A percentile compares a stretch with the other conserved stretches of the same genome.
These are phyloP conservation scores for Naegleria fowleri DNA, from an alignment of 208 protist species.

Conservation along the genomic window DNA sequence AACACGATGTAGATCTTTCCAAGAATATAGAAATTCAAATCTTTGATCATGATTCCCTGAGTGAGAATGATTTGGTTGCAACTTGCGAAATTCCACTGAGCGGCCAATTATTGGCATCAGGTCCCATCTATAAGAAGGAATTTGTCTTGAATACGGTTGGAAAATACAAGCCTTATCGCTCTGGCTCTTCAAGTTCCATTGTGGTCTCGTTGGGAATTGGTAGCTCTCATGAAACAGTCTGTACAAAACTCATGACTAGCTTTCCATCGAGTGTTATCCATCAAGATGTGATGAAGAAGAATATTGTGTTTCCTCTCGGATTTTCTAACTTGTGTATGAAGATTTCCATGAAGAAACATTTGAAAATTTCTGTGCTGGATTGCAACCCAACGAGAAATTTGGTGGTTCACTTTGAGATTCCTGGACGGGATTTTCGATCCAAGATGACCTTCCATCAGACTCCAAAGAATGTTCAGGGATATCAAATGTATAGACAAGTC, in stretches of 20 bases:
- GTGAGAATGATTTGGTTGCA: neutral
- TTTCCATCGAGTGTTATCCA: too few relatives aligned
- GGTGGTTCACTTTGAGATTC: neutral
- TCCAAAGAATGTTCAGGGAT: neutral
- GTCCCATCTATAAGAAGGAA: neutral
- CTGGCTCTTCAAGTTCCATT: neutral
- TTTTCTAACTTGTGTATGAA: too few relatives aligned
- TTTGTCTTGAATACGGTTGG: neutral
- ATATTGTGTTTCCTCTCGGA: too few relatives aligned
- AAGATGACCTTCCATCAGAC: neutral
- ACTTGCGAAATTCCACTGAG: neutral
- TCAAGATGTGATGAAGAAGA: too few relatives aligned
- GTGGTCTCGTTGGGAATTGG: neutral
- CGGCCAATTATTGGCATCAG: neutral
- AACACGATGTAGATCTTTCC: neutral
- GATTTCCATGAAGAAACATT: too few relatives aligned
- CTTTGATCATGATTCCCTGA: neutral
- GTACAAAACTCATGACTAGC: too few relatives aligned
- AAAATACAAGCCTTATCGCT: neutral
- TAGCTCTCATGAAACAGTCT: too few relatives aligned
- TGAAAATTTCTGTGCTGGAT: too few relatives aligned
- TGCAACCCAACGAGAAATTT: too few relatives aligned
- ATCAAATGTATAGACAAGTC: neutral
- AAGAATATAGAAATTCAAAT: neutral
- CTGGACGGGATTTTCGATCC: neutral